phyloP scores from a whole-genome alignment of 495 filamentous ascomycete species.

The Rusavskia elegans region DNA sequence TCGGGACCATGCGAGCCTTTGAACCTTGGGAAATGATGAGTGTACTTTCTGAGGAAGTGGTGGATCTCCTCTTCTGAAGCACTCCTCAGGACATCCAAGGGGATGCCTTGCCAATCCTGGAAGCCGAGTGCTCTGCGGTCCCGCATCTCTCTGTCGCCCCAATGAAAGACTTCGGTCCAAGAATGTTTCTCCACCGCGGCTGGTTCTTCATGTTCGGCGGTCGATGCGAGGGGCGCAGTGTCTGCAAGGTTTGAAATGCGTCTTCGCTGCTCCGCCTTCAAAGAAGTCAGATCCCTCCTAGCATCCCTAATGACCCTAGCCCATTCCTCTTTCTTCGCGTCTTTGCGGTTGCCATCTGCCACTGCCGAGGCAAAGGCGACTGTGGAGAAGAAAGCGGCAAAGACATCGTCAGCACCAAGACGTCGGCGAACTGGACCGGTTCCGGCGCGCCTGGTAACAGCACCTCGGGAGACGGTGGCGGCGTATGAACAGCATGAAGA shows the following conservation, averaged over 20 bases:
- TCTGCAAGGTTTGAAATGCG: slow-evolving; percentile 4
- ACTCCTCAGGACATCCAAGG: slow-evolving; percentile 6
- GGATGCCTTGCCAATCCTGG: slow-evolving; percentile 8
- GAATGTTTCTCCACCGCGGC: background rate
- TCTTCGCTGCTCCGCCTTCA: slow-evolving; percentile 11
- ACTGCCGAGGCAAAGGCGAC: slow-evolving; percentile 44
- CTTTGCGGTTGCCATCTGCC: slow-evolving; percentile 37
- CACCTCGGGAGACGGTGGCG: slow-evolving; percentile 22
- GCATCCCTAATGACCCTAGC: slow-evolving; percentile 37
- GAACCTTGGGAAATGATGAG: slow-evolving; percentile 6
- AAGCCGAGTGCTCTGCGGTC: slow-evolving; percentile 7
- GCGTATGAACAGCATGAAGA: slow-evolving; percentile 33
- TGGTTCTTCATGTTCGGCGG: background rate
- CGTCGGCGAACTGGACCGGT: slow-evolving; percentile 25
- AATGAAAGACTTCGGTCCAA: slow-evolving; percentile 9
- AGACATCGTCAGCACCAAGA: slow-evolving; percentile 32
- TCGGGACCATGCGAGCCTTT: background rate
- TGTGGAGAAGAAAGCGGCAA: slow-evolving; percentile 45
- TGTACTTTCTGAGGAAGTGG: background rate
- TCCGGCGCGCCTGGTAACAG: slow-evolving; percentile 15
- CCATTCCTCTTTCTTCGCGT: slow-evolving; percentile 34
- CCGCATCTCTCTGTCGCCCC: slow-evolving; percentile 1
- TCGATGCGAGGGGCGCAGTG: background rate
- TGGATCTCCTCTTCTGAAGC: slow-evolving; percentile 4
- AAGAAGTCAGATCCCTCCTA: slow-evolving; percentile 20